Evolutionary conservation across 805 yeast genomes (phyloP), one percentile per base, ranked within the genome.

Genomic region (Zygosaccharomyces bailii): DNA sequence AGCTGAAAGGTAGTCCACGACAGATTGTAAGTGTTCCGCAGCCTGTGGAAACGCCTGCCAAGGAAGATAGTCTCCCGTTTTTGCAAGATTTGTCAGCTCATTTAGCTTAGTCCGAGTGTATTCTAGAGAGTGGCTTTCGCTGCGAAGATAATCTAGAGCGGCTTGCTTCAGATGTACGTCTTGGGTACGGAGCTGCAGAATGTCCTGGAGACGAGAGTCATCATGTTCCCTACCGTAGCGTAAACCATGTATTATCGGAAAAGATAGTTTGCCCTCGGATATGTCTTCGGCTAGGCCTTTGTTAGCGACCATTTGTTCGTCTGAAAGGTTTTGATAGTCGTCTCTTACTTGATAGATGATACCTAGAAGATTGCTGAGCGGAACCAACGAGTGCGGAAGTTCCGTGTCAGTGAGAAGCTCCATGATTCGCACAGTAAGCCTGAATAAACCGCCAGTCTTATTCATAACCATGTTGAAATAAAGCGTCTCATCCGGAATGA

Each of bases 251-350:
- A 90, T 75, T 2, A 90, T 79, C 0, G 96, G 96, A 50, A 86
- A 84, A 0, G 96, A 86, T 48, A 84, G 78, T 63, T 89, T 90
- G 0, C 96, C 96, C 61, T 90, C 96, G 0, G 88, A 79, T 23
- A 90, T 74, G 59, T 90, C 98, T 55, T 90, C 96, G 42, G 87
- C 79, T 50, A 76, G 76, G 2, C 95, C 96, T 72, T 86, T 85
- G 59, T 79, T 80, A n/a, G 68, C 66, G 45, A 79, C 71, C 66
- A 61, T 63, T 14, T 55, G 49, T 8, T 66, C 65, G 18, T 69
- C 71, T 19, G 73, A 72, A 42, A 90, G 65, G 56, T 90, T 90
- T 52, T 85, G 61, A 49, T 82, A 83, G 62, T 90, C 98, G 61
- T 90, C 97, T 51, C 85, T 74, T 35, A 90, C 76, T 63, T 90